These are phyloP conservation scores for Amanita inopinata DNA, from an alignment of 768 basidiomycete genomes.

Conservation along the genomic window DNA sequence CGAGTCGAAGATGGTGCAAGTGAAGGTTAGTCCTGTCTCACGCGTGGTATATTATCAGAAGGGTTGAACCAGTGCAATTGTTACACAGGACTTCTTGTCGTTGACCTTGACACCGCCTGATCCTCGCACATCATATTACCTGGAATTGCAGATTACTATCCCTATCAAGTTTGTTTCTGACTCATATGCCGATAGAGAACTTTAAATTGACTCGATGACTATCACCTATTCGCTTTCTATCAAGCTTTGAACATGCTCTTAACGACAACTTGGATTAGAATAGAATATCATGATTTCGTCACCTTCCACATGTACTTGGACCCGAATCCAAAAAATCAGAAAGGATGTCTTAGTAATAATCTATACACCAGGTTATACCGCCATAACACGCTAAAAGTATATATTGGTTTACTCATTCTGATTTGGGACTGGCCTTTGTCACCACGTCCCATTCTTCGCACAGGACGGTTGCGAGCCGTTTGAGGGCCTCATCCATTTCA, in stretches of 20 bases:
- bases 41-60: slow-evolving; percentile 3
- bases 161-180: slow-evolving; percentile 55
- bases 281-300: too few relatives aligned
- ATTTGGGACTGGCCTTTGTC: too few relatives aligned
- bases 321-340: too few relatives aligned
- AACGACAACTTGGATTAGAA: too few relatives aligned
- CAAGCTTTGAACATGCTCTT: too few relatives aligned
- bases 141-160: slow-evolving; percentile 32
- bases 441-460: slow-evolving; percentile 7
- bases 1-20: slow-evolving; percentile 28
- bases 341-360: too few relatives aligned
- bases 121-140: slow-evolving; percentile 24
- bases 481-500: slow-evolving; percentile 65
- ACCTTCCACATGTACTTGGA: too few relatives aligned
- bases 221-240: too few relatives aligned
- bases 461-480: slow-evolving; percentile 29
- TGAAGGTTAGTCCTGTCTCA: slow-evolving; percentile 24
- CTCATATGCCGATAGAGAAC: slow-evolving; percentile 24
- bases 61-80: not conserved
- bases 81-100: slow-evolving; percentile 45
- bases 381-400: too few relatives aligned
- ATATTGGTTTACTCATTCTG: too few relatives aligned
- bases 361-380: too few relatives aligned
- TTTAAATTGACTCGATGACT: too few relatives aligned
- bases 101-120: slow-evolving; percentile 34